A percentile compares a stretch with the other conserved stretches of the same genome.
Conservation (phyloP, 345 rosid species). For the Populus davidiana region DNA sequence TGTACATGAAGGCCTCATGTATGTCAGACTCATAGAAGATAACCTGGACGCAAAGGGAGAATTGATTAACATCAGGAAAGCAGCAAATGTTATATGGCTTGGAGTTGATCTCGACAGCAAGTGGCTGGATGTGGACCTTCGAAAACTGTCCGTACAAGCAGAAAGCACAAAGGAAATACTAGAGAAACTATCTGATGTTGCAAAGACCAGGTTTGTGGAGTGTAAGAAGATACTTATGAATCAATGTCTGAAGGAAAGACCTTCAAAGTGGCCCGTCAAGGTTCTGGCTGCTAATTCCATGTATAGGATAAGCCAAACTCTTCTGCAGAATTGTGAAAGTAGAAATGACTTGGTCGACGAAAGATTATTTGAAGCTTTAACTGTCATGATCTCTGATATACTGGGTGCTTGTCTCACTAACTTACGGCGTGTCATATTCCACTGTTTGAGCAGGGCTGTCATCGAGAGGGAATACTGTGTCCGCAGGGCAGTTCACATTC, state of each 20-base stretch:
- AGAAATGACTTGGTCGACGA: conserved; percentile 25
- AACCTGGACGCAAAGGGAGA: conserved; percentile 31
- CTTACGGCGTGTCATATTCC: conserved; percentile 40
- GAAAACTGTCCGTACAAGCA: conserved; percentile 39
- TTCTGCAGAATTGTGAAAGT: conserved; percentile 37
- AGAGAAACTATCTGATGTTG: conserved; percentile 44
- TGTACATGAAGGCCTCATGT: conserved; percentile 57
- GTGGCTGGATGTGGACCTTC: conserved; percentile 71
- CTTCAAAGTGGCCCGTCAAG: conserved; percentile 71
- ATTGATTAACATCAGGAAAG: conserved; percentile 41
- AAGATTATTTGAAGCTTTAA: conserved; percentile 40
- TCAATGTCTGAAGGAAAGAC: conserved; percentile 38
- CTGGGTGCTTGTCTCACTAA: conserved; percentile 77
- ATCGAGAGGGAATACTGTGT: conserved; percentile 59
- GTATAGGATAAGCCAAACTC: conserved; percentile 65
- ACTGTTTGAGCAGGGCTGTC: conserved; percentile 54
- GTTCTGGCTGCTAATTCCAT: conserved; percentile 73
- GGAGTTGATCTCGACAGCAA: conserved; percentile 61
- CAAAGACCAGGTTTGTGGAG: conserved; percentile 43
- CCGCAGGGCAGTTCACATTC: conserved; percentile 49
- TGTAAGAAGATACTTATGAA: conserved; percentile 31
- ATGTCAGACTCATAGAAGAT: conserved; percentile 51
- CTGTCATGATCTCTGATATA: conserved; percentile 57
- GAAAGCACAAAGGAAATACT: conserved; percentile 49
- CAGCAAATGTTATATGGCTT: conserved; percentile 61